phyloP scores from a whole-genome alignment of 1,284 basidiomycete genomes.

The Schizophyllum commune region DNA sequence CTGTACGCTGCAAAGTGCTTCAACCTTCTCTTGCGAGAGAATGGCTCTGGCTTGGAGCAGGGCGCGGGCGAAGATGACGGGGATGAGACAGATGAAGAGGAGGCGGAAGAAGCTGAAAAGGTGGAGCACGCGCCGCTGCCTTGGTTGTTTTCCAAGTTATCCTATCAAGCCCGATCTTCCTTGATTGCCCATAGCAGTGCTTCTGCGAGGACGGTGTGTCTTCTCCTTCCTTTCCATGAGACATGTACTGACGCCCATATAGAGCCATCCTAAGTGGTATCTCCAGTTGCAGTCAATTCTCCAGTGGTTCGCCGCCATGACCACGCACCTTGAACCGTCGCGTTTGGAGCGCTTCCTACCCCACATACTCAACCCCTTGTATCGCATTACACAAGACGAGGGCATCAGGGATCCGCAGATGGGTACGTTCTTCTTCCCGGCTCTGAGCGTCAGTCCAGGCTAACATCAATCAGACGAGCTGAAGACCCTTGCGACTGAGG shows the following conservation, averaged over 20 bases:
- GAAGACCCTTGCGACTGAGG: constrained; percentile 74
- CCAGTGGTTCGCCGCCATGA: constrained; percentile 93
- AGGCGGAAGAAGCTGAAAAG: constrained; percentile 22
- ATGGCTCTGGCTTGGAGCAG: constrained; percentile 21
- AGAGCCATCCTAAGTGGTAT: constrained; percentile 50
- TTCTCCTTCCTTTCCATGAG: constrained; percentile 1
- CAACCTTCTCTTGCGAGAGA: constrained; percentile 40
- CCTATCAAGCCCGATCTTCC: constrained; percentile 77
- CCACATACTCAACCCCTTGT: constrained; percentile 82
- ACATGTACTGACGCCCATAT: constrained; percentile 3
- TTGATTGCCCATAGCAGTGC: constrained; percentile 61
- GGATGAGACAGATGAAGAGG: constrained; percentile 24
- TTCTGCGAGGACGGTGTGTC: constrained; percentile 39
- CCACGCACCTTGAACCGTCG: constrained; percentile 54
- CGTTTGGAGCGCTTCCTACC: constrained; percentile 65
- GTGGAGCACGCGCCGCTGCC: constrained; percentile 56
- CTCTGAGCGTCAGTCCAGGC: neutral
- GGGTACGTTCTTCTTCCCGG: constrained; percentile 45
- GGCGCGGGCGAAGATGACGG: constrained; percentile 25
- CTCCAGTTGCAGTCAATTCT: constrained; percentile 75
- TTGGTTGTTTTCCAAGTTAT: constrained; percentile 93
- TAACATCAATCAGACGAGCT: constrained; percentile 58
- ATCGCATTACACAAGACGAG: constrained; percentile 84
- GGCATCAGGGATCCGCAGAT: constrained; percentile 70
- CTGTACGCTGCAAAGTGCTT: constrained; percentile 86